Conservation (phyloP, 768 basidiomycete genomes). For the Kwoniella sp. region DNA sequence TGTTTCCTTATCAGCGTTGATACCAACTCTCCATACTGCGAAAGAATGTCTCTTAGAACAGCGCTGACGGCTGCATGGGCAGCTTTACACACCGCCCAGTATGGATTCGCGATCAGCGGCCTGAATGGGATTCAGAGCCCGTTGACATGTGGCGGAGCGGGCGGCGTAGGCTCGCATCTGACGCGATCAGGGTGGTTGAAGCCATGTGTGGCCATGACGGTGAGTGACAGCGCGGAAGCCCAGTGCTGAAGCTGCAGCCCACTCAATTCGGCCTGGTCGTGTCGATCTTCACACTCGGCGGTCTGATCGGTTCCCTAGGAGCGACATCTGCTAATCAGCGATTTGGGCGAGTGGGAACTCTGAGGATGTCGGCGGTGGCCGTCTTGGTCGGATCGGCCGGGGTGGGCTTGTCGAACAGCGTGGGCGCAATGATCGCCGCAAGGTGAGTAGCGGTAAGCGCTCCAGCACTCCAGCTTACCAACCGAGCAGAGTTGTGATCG, state of each 20-base stretch:
- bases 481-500: constrained; percentile 32
- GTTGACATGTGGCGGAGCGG: constrained; percentile 27
- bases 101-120: constrained; percentile 83
- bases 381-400: constrained; percentile 30
- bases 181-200: constrained; percentile 11
- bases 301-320: constrained; percentile 61
- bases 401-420: constrained; percentile 21
- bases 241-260: constrained; percentile 10
- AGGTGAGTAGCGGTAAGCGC: constrained; percentile 15
- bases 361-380: constrained; percentile 19
- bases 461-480: neutral
- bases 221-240: constrained; percentile 9
- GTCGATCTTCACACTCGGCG: constrained; percentile 78
- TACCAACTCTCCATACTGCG: too few relatives aligned
- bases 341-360: constrained; percentile 29
- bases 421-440: constrained; percentile 24
- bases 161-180: constrained; percentile 8
- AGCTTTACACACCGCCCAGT: constrained; percentile 38
- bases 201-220: constrained; percentile 33
- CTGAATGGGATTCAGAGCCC: constrained; percentile 77
- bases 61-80: constrained; percentile 36
- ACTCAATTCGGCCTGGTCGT: constrained; percentile 77
- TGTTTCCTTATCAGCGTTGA: too few relatives aligned
- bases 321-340: constrained; percentile 17
- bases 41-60: too few relatives aligned